A percentile compares a stretch with the other conserved stretches of the same genome.
phyloP scores from a whole-genome alignment of 2,329 filamentous ascomycete genomes.

The Chalaropsis thielavioides region DNA sequence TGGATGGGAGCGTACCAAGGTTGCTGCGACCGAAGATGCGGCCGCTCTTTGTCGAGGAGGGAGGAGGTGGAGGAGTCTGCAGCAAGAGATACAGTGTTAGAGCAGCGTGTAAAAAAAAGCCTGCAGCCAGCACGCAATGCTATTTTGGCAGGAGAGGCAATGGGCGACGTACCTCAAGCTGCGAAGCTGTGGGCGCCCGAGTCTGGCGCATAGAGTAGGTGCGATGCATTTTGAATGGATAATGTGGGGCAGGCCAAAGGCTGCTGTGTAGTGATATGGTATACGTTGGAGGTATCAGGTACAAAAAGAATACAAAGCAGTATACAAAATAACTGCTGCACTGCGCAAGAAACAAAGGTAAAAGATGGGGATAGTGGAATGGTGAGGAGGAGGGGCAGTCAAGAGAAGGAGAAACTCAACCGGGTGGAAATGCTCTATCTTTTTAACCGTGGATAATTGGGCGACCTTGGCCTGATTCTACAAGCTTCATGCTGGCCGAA shows the following conservation, averaged over 20 bases:
- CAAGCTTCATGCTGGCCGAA: constrained; percentile 5
- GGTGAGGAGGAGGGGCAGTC: neutral
- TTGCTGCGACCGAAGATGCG: constrained; percentile 78
- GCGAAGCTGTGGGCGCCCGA: constrained; percentile 85
- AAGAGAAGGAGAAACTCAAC: neutral
- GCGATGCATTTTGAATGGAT: constrained; percentile 61
- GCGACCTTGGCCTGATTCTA: constrained; percentile 1
- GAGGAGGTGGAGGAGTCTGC: constrained; percentile 83
- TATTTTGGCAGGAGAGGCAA: constrained; percentile 19
- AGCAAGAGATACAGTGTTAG: constrained; percentile 4
- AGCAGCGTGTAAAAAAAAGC: constrained; percentile 11
- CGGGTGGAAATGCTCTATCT: neutral
- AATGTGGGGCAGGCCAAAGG: neutral
- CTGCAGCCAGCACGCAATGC: neutral
- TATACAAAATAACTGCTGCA: neutral
- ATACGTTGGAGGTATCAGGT: neutral
- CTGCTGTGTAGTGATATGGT: neutral
- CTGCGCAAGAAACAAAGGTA: neutral
- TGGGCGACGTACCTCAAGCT: constrained; percentile 36
- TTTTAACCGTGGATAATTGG: neutral
- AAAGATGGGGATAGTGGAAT: neutral
- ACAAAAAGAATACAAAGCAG: neutral
- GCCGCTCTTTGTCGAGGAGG: constrained; percentile 79
- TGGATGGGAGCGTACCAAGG: constrained; percentile 51
- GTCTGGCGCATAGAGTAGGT: constrained; percentile 98